phyloP scores from a whole-genome alignment of 176 grass and related monocot genomes.

The Oryza nivara region DNA sequence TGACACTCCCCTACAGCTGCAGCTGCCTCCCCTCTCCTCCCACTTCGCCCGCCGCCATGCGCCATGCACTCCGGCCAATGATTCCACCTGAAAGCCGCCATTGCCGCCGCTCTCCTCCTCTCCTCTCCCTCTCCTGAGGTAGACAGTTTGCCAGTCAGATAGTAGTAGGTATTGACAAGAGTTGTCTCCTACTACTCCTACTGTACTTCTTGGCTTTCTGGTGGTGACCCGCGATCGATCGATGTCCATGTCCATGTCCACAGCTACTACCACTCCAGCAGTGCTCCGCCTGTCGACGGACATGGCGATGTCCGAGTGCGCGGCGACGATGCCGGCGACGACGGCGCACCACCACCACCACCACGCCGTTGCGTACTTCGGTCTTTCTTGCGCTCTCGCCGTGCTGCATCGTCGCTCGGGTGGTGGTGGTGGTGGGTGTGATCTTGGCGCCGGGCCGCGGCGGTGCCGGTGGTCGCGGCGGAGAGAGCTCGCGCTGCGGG shows the following conservation, averaged over 20 bases:
- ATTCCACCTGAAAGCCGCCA: not conserved
- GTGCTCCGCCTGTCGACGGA: not conserved
- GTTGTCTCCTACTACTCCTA: not conserved
- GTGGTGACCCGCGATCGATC: too few relatives aligned
- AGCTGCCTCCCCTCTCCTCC: not conserved
- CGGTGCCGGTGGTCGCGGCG: slow-evolving; percentile 47
- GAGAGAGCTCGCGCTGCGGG: slow-evolving; percentile 43
- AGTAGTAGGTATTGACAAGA: not conserved
- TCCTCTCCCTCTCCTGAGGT: too few relatives aligned
- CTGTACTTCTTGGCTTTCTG: too few relatives aligned
- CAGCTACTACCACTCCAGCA: not conserved
- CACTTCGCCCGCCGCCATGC: not conserved
- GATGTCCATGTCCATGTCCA: too few relatives aligned
- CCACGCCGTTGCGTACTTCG: slow-evolving; percentile 33
- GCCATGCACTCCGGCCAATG: not conserved
- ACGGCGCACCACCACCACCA: not conserved
- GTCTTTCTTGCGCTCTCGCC: slow-evolving; percentile 67
- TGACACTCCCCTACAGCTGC: not conserved
- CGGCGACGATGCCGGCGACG: too few relatives aligned
- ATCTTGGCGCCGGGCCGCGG: slow-evolving; percentile 14
- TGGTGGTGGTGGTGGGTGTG: slow-evolving; percentile 33
- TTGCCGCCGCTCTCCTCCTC: not conserved
- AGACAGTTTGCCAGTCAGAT: not conserved
- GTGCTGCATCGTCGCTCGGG: slow-evolving; percentile 42
- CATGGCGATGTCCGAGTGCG: not conserved